phyloP scores from a whole-genome alignment of 1,139 yeast species.

The Meyerozyma athensensis region DNA sequence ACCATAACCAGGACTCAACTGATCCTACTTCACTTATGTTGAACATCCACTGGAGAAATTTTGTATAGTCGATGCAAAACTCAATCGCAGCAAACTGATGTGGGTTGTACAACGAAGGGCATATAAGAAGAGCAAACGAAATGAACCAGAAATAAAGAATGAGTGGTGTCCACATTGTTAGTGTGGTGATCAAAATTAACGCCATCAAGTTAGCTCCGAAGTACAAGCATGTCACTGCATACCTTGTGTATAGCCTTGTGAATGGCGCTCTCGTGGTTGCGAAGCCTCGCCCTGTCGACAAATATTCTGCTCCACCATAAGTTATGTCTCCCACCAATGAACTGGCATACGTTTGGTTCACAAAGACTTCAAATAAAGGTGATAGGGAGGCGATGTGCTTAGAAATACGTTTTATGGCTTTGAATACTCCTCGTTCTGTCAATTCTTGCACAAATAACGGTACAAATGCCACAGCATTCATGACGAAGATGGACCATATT shows the following conservation, averaged over 20 bases:
- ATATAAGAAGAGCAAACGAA: constrained; percentile 36
- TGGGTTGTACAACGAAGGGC: constrained; percentile 51
- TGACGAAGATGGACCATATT: constrained; percentile 45
- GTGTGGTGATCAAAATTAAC: constrained; percentile 38
- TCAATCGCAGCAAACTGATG: constrained; percentile 47
- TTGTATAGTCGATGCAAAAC: constrained; percentile 44
- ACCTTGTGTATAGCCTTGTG: constrained; percentile 40
- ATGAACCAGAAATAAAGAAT: constrained; percentile 49
- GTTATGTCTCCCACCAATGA: constrained; percentile 45
- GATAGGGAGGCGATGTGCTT: constrained; percentile 48
- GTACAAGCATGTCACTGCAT: constrained; percentile 43
- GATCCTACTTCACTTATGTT: constrained; percentile 27
- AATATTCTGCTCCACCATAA: constrained; percentile 51
- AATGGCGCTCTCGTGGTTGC: constrained; percentile 47
- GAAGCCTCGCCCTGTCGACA: constrained; percentile 54
- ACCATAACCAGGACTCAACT: constrained; percentile 11
- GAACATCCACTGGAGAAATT: constrained; percentile 39
- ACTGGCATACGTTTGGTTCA: constrained; percentile 46
- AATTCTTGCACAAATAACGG: constrained; percentile 49
- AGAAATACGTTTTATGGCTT: constrained; percentile 38
- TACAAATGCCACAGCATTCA: constrained; percentile 45
- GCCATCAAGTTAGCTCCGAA: constrained; percentile 36
- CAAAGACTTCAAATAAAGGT: constrained; percentile 52
- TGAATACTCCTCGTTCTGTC: constrained; percentile 46
- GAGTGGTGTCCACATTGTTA: constrained; percentile 47